Evolutionary conservation across 768 basidiomycete species (phyloP).

Genomic region (Boletus eberwhitei): DNA sequence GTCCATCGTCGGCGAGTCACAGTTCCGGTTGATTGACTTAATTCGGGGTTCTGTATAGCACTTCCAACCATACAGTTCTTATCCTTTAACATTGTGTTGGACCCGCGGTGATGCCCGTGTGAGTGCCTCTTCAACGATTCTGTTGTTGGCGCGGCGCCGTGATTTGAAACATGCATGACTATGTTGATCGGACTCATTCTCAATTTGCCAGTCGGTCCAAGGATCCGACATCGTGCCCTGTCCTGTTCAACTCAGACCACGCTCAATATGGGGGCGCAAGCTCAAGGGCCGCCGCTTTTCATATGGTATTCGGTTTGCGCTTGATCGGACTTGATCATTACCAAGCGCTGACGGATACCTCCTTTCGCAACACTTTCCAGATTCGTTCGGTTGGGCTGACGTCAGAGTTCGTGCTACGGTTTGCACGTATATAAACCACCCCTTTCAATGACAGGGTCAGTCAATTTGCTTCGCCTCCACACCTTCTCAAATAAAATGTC

Average conservation of each 20-base stretch:
- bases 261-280: neutral
- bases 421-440: constrained; percentile 1
- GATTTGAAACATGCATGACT: neutral
- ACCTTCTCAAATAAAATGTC: constrained; percentile 3
- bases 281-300: neutral
- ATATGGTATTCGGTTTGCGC: neutral
- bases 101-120: neutral
- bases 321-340: neutral
- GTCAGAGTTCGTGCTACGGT: neutral
- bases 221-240: neutral
- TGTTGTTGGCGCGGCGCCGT: neutral
- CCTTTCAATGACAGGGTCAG: neutral
- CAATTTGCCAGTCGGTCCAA: neutral
- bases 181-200: neutral
- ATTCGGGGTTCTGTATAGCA: neutral
- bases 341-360: neutral
- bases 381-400: neutral
- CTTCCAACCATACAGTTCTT: neutral
- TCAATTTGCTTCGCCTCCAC: neutral
- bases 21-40: neutral
- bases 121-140: neutral
- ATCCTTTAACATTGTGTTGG: neutral
- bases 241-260: neutral
- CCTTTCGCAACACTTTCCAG: neutral
- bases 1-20: neutral